phyloP scores from a whole-genome alignment of 176 grass and related monocot genomes.

The Pontederia crassipes region DNA sequence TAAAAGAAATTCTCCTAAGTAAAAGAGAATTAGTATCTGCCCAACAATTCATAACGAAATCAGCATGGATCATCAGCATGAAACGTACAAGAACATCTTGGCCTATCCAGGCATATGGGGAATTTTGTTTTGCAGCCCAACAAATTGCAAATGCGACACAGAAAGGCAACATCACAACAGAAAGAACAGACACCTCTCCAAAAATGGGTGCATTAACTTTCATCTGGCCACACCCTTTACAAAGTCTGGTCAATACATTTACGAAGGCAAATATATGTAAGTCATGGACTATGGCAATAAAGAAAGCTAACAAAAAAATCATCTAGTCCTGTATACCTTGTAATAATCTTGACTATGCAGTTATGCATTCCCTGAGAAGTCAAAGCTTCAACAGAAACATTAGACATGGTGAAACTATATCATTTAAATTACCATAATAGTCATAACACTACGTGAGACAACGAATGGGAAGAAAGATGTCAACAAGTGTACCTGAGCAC shows the following conservation, averaged over 20 bases:
- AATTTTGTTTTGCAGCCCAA: constrained; percentile 54
- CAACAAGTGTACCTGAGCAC: constrained; percentile 38
- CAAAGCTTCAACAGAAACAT: constrained; percentile 12
- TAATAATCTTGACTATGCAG: constrained; percentile 32
- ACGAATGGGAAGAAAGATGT: neutral
- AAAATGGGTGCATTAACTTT: constrained; percentile 48
- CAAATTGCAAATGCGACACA: constrained; percentile 38
- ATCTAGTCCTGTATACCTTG: constrained; percentile 35
- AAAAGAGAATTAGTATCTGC: neutral
- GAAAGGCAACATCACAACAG: constrained; percentile 43
- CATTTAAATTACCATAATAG: neutral
- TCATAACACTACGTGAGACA: neutral
- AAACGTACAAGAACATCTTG: constrained; percentile 70
- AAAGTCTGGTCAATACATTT: constrained; percentile 30
- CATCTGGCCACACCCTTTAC: constrained; percentile 33
- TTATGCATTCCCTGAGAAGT: constrained; percentile 48
- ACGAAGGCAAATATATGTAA: constrained; percentile 2
- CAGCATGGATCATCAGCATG: neutral
- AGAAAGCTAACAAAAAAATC: neutral
- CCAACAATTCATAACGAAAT: neutral
- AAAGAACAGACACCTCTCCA: constrained; percentile 46
- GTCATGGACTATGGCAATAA: neutral
- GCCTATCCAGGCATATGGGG: constrained; percentile 56
- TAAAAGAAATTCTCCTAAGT: neutral
- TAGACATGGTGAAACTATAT: constrained; percentile 15